Conservation (phyloP, 2,329 filamentous ascomycete genomes). For the Trichoderma sp. region DNA sequence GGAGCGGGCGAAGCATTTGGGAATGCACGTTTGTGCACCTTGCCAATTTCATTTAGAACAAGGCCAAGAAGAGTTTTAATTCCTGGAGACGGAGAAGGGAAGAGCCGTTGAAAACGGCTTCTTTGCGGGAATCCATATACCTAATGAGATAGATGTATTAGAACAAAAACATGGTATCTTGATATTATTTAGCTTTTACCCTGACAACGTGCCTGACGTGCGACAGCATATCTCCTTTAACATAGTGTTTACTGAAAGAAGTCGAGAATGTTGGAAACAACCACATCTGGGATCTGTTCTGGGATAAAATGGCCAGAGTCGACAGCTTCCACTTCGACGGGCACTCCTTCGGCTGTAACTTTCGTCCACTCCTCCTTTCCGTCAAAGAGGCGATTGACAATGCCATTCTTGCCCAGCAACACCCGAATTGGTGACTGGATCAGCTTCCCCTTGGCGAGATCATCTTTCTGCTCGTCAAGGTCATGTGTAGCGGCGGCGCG, state of each 20-base stretch:
- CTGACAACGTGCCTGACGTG: not conserved
- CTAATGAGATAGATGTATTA: slow-evolving; percentile 19
- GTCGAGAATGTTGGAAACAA: slow-evolving; percentile 31
- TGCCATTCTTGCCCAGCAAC: slow-evolving; percentile 49
- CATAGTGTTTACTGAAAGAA: not conserved
- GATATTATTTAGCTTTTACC: not conserved
- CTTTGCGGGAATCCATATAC: slow-evolving; percentile 13
- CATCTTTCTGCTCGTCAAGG: slow-evolving; percentile 48
- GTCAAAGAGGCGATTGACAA: slow-evolving; percentile 51
- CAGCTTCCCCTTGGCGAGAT: slow-evolving; percentile 42
- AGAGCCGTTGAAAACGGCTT: not conserved
- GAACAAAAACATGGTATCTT: not conserved
- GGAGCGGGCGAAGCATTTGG: slow-evolving; percentile 11
- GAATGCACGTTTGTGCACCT: not conserved
- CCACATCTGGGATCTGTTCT: slow-evolving; percentile 49
- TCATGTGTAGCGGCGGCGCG: slow-evolving; percentile 52
- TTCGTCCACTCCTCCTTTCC: slow-evolving; percentile 50
- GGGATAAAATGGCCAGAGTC: slow-evolving; percentile 50
- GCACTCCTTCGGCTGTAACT: slow-evolving; percentile 38
- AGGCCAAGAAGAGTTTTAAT: not conserved
- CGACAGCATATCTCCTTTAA: not conserved
- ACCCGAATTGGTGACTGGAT: slow-evolving; percentile 48
- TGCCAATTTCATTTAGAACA: not conserved
- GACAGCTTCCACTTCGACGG: slow-evolving; percentile 42
- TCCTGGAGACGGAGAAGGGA: not conserved